Evolutionary conservation across 805 yeast genomes (phyloP), one percentile per base, ranked within the genome.

Genomic region (Metschnikowia dekortorum): DNA sequence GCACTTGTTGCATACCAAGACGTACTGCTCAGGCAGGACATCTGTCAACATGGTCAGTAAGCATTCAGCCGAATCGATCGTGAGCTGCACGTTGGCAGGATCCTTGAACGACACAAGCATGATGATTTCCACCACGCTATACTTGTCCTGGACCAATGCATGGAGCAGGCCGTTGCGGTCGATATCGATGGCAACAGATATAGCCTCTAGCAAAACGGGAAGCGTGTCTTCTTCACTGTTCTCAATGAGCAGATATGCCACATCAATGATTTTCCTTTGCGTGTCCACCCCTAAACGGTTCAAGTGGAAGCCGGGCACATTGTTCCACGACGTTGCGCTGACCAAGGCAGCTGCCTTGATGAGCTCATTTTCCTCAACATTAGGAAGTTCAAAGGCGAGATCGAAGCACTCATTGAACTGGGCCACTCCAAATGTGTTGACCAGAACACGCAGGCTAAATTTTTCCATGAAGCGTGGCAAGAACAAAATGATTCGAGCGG

Each of bases 201-300:
- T 65, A 0, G 86, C 78, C 62, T 90, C 96, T 10, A 87, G 75
- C 39, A 91, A 66, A 43, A 86, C 74, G 1, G 90, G 80, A 34
- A 87, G 82, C 0, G 96, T 79, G 59, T 91, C 98, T 42, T 89
- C 96, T 41, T 83, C 87, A 0, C 94, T 79, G 1, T 81, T 85
- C 1, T 75, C 78, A 3, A 78, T 61, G 8, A 92, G 64, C 2
- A 75, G 63, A 2, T 64, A 60, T 9, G 83, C 74, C 0, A 80
- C 54, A 1, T 60, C 56, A 55, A 74, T 62, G n/a, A 72, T 60
- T 8, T 66, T 63, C 1, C 67, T 57, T 58, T 78, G 78, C 4
- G 61, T 44, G 1, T 56, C 53, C 8, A 57, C 53, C 5, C 66
- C 50, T 38, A 71, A 53, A 2, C 16, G n/a, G 8, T 43, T 31